Base-by-base conservation (phyloP, 208 protist genomes). In the Crithidia fasciculata region DNA sequence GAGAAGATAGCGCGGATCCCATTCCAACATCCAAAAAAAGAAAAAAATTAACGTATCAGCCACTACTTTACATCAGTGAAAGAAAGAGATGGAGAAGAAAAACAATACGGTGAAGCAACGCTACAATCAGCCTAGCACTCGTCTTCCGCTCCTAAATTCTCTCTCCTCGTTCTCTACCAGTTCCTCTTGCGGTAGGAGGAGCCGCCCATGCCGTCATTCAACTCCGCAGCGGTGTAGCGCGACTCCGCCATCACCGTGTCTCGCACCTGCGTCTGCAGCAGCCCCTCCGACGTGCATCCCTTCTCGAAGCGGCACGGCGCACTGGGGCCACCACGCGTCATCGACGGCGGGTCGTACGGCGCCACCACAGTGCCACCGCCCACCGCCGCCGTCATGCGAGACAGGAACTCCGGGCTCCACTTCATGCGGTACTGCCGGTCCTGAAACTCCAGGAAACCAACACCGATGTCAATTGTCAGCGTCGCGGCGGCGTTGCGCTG, bases 391-490 rank as follows among this genome's bases (percentile, higher is more conserved):
- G 58, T 69, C 56, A 95, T 66, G 4, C 72, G 61, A 0, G 74
- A 69, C 39, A 95, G 66, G 60, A 95, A 93, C 12, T 74, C 62
- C 2, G 78, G 37, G 37, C 77, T 68, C 89, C 91, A 96, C 76
- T 91, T 91, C 78, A 93, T 89, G 36, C 88, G 89, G 72, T 94
- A 94, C 68, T 89, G 74, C 12, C 85, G 65, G 37, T 85, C 81
- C 9, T 76, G 67, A 61, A 96, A 93, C 79, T 96, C 88, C 15
- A 96, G 71, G 39, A 75, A 64, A 57, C 74, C 80, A 28, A 88
- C 55, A n/a, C 89, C 91, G 56, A 96, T 79, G 72, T 96, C 91
- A 44, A 96, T 93, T 0, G 74, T 88, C 10, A 96, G 76, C 36
- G 85, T 83, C 28, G 79, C 60, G 2, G 70, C 50, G 3, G 72